These are phyloP conservation scores for Pestalotiopsis sp. DNA, from an alignment of 2,329 filamentous ascomycete species.

Conservation along the genomic window DNA sequence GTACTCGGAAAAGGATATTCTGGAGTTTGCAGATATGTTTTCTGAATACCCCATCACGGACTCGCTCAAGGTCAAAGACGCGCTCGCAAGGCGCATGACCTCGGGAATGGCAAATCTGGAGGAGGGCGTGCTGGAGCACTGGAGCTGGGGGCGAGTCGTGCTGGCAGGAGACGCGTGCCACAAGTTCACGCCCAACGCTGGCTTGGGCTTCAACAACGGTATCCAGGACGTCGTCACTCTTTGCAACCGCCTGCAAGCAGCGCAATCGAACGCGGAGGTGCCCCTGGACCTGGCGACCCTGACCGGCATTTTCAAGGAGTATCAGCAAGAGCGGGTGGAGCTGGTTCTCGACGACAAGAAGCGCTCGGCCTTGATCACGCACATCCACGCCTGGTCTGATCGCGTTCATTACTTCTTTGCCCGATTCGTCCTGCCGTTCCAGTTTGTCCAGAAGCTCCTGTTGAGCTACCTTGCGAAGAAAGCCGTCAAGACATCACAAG, in stretches of 20 bases:
- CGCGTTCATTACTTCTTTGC: background rate
- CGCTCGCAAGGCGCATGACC: background rate
- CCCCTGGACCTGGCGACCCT: background rate
- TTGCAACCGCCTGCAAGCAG: background rate
- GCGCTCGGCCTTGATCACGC: background rate
- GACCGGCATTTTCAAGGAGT: background rate
- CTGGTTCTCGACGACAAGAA: background rate
- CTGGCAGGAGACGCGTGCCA: slow-evolving; percentile 17
- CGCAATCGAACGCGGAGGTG: background rate
- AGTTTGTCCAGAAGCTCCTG: background rate
- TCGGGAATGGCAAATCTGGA: slow-evolving; percentile 11
- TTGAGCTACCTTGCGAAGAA: background rate
- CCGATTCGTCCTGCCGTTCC: background rate
- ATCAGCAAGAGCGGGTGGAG: background rate
- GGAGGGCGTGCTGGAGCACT: slow-evolving; percentile 16
- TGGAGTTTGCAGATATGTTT: slow-evolving; percentile 29
- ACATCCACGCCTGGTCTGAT: background rate
- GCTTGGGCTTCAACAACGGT: slow-evolving; percentile 16
- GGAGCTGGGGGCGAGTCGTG: slow-evolving; percentile 14
- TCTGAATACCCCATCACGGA: slow-evolving; percentile 26
- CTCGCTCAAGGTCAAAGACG: background rate
- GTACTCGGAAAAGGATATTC: slow-evolving; percentile 30
- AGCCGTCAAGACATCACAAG: background rate
- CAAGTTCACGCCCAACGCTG: slow-evolving; percentile 16
- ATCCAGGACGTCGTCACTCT: slow-evolving; percentile 10